Base-by-base conservation (phyloP, 1,284 basidiomycete species). In the Schizopora paradoxa region DNA sequence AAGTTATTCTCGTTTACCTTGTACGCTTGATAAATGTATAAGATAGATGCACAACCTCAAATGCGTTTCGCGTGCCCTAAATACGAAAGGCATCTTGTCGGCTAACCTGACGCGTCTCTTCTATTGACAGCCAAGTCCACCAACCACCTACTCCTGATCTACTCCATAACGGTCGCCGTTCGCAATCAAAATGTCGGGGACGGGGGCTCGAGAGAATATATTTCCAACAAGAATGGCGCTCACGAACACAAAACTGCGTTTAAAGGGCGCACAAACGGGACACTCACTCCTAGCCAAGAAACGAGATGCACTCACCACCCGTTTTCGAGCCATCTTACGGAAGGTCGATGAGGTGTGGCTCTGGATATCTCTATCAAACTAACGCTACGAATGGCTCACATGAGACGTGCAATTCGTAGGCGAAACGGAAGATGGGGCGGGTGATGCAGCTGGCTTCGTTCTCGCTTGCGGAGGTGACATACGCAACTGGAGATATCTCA, bases 371-470 rank as follows among this genome's bases (percentile, higher is more conserved):
- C 8, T 14, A 3, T 23, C 8, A 22, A 4, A 13, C 4, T 6
- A 3, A 13, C 1, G n/a, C 13, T 3, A 18, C 23, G 3, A 18
- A 25, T 29, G 16, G 25, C 33, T 36, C 7, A n/a, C 13, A 32
- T 46, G 31, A 26, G 13, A 18, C 25, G 18, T 28, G 18, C n/a
- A 7, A 21, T n/a, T 19, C 13, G 18, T 54, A 94, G 91, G 95
- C 96, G 13, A 99, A 99, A 67, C 82, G 93, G 50, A 93, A 98
- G 72, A 99, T 99, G 96, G 96, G 96, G 31, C 77, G 87, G 54
- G 94, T 99, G 23, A 96, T 99, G 83, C 96, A 99, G 65, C 75
- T 96, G 41, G 96, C 96, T 13, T 96, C 94, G 36, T 97, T 99
- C 76, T 95, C 91, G 33, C 85, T 99, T 66, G 96, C 96, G 1